Base-by-base conservation (phyloP, 108 stramenopile genomes). In the Stephanodiscus triporus region DNA sequence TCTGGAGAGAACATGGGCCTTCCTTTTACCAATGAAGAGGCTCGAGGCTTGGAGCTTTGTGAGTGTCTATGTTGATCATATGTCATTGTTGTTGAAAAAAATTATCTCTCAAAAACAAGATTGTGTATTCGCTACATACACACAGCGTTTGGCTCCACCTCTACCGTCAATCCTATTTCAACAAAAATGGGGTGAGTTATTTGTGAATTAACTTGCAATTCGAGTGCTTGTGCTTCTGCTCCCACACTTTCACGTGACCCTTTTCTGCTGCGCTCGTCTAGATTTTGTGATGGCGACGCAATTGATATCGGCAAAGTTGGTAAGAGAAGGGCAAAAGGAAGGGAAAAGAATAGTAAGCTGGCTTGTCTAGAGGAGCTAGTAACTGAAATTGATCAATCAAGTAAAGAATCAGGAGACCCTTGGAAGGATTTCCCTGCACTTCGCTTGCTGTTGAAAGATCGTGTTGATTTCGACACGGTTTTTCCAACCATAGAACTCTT, bases 1-100 rank as follows among this genome's bases (percentile, higher is more conserved):
- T 84, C 81, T 59, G 95, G 95, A 37, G 95, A 96, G 70, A 92
- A 88, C 56, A 96, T 96, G 95, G 95, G 95, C 10, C 65, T 96
- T 60, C 95, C 95, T 19, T 77, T 96, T 20, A 84, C 78, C 9
- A 90, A 96, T 65, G 85, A 84, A 34, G 84, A 85, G 23, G 89
- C 90, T 9, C 66, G 95, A 68, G 66, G 77, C 19, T 79, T 95
- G 73, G 95, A 93, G 65, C 68, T 95, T 38, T 89, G 85, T 85
- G 68, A 85, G 85, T 84, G 42, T 9, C 48, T 50, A 53, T 63
- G 43, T 30, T 6, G 53, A 6, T 42, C 43, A 23, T 42, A 13
- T 22, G 1, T 34, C 27, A 32, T 42, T 71, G 2, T 34, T 11
- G 26, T 45, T 16, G 3, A 17, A 16, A 30, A 30, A 29, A 5